Percentiles rank a stretch among this genome's conserved stretches.
These are phyloP conservation scores for Gamsiella multidivaricata DNA, from an alignment of 192 early-diverging fungal species.

Conservation along the genomic window DNA sequence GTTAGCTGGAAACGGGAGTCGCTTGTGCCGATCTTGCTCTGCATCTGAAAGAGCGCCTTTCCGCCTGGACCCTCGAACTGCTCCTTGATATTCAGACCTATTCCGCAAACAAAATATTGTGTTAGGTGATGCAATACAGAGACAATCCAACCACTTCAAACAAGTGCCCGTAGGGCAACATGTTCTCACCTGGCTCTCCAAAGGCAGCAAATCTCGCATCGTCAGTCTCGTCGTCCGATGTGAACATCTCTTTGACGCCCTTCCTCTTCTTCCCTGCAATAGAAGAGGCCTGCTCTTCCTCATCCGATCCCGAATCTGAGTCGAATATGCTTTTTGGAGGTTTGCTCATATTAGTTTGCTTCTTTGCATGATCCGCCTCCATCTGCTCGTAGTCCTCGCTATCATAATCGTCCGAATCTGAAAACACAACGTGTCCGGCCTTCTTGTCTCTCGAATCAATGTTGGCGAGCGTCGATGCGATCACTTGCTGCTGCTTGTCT, in stretches of 20 bases:
- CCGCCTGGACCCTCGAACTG: constrained; percentile 65
- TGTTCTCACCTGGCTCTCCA: constrained; percentile 23
- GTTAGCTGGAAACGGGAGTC: constrained; percentile 65
- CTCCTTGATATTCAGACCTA: constrained; percentile 59
- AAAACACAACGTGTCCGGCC: constrained; percentile 48
- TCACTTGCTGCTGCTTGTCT: constrained; percentile 40
- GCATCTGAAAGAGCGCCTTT: constrained; percentile 58
- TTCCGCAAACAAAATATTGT: neutral
- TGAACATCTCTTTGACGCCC: constrained; percentile 64
- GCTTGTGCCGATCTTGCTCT: constrained; percentile 57
- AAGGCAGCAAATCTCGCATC: constrained; percentile 20
- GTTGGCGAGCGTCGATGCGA: constrained; percentile 44
- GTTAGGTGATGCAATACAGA: neutral
- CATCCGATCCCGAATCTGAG: constrained; percentile 46
- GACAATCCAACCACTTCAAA: neutral
- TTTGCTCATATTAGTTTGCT: constrained; percentile 33
- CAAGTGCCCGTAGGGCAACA: no score
- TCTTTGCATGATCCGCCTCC: constrained; percentile 46
- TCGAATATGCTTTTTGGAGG: constrained; percentile 48
- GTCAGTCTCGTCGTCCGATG: constrained; percentile 57
- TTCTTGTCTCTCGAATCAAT: constrained; percentile 52
- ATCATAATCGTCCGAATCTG: constrained; percentile 46
- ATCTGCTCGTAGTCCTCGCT: constrained; percentile 39
- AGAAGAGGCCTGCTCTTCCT: constrained; percentile 5
- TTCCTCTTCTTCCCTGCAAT: constrained; percentile 12